These are phyloP conservation scores for Hanseniaspora uvarum DNA, from an alignment of 1,139 yeast genomes.

Conservation along the genomic window DNA sequence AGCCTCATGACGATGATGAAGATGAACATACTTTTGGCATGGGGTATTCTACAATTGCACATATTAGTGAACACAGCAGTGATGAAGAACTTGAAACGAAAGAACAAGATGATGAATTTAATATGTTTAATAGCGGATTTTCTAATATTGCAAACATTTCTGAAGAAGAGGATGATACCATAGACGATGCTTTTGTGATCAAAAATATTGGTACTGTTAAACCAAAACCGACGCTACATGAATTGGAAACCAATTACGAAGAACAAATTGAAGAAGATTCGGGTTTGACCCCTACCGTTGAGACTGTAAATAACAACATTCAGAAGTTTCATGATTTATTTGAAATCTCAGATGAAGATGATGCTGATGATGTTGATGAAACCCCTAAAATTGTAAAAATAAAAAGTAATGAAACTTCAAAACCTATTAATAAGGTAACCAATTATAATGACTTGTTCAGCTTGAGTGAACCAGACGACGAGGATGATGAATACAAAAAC, in stretches of 20 bases:
- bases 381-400: not conserved
- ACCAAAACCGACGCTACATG: not conserved
- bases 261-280: not conserved
- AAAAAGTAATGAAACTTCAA: not conserved
- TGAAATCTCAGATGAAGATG: not conserved
- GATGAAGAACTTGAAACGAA: not conserved
- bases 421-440: not conserved
- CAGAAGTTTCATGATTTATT: slow-evolving; percentile 1
- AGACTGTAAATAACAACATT: not conserved
- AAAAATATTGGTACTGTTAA: not conserved
- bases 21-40: slow-evolving; percentile 1
- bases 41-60: slow-evolving; percentile 13
- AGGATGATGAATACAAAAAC: slow-evolving; percentile 13
- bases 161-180: slow-evolving; percentile 1
- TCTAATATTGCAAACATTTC: not conserved
- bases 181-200: slow-evolving; percentile 1
- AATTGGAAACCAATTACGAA: not conserved
- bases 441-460: not conserved
- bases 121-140: not conserved
- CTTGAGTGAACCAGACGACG: slow-evolving; percentile 4
- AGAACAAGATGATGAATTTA: not conserved
- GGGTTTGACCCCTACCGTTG: not conserved
- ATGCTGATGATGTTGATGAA: slow-evolving; percentile 4
- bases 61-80: slow-evolving; percentile 5
- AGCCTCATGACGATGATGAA: slow-evolving; percentile 18